Conservation (phyloP, 306 rosid species). For the Casuarina equisetifolia region DNA sequence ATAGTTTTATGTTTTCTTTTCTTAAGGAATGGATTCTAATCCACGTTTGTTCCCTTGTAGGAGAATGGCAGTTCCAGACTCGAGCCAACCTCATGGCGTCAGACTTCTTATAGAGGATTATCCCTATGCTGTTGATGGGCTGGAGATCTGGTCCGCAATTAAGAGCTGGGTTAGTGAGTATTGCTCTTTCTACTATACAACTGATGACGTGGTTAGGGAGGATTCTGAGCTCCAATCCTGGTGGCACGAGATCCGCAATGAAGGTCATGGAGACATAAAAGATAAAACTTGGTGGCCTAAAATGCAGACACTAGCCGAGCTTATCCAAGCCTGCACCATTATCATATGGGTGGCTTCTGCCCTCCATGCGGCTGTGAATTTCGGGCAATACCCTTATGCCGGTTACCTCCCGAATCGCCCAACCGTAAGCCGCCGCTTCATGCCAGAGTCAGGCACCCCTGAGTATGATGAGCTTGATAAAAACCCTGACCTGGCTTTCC, state of each 20-base stretch:
- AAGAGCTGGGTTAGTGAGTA: conserved; percentile 76
- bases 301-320: conserved; percentile 57
- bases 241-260: conserved; percentile 75
- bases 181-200: conserved; percentile 55
- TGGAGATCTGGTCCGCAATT: conserved; percentile 89
- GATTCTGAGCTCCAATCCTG: conserved; percentile 70
- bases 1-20: neutral
- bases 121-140: conserved; percentile 85
- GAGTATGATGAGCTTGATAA: conserved; percentile 68
- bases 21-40: neutral
- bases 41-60: conserved; percentile 40
- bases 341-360: conserved; percentile 97
- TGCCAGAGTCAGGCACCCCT: conserved; percentile 87
- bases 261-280: conserved; percentile 89
- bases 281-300: conserved; percentile 78
- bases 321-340: conserved; percentile 64
- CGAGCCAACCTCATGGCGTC: conserved; percentile 56
- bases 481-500: conserved; percentile 66
- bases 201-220: conserved; percentile 45
- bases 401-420: conserved; percentile 97
- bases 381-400: conserved; percentile 91
- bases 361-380: conserved; percentile 91
- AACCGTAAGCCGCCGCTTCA: conserved; percentile 86
- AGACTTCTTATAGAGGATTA: conserved; percentile 79
- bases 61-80: conserved; percentile 72